Base-by-base conservation (phyloP, 2,329 filamentous ascomycete genomes). In the Gaeumannomyces sp. region DNA sequence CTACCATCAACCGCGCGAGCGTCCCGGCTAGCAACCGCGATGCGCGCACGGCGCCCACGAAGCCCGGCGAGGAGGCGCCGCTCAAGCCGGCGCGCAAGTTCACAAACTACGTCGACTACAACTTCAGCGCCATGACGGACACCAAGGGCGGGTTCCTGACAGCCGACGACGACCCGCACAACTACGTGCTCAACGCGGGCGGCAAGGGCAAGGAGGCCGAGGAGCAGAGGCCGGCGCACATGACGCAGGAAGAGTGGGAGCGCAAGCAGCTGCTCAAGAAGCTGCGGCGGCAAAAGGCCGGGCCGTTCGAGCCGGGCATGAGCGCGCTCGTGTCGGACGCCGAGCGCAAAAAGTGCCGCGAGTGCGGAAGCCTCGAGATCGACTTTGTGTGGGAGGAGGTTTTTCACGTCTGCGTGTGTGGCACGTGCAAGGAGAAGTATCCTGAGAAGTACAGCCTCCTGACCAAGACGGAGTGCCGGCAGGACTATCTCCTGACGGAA, bases 61-160 rank as follows among this genome's bases (percentile, higher is more conserved):
- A 76, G 10, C 69, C 73, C 0, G 74, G 68, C 28, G 70, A 73
- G 60, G 75, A 78, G 6, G 57, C 62, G 35, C 62, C 62, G 2
- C 88, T 96, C 62, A 88, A 87, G 64, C 89, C 94, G 0, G 91
- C 92, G 56, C 86, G 88, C 72, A 97, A 96, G 73, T 97, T 98
- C 70, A 87, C 91, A 67, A 94, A 95, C 75, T 98, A 90, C 74
- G 93, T 99, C 72, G 95, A 99, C 73, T 98, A 97, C 78, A 95
- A 99, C 76, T 95, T 99, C 78, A 94, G 91, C 74, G 90, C 94
- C 78, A 98, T 99, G 93, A 96, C 90, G 8, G 95, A 99, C 75
- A 98, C 94, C 0, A 97, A 97, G 74, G 95, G 95, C 67, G 95
- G 95, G 0, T 99, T 99, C 76, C 78, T 99, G 69, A 91, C 89